Evolutionary conservation across 768 basidiomycete genomes (phyloP), one percentile per base, ranked within the genome.

Genomic region (Dentipellis sp.): DNA sequence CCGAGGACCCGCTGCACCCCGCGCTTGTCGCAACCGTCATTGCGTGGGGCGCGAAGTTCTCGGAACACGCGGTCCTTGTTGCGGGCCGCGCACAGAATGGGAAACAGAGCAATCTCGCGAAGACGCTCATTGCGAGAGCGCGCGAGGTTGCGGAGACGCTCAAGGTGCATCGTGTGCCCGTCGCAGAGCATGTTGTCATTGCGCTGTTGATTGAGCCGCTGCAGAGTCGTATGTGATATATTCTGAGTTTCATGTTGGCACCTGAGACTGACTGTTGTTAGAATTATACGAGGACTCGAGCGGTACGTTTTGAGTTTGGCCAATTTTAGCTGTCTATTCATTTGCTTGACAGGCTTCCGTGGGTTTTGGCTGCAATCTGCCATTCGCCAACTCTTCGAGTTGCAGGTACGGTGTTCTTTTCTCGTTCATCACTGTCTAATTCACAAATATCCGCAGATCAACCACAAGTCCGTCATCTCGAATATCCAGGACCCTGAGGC

Each of bases 31-130:
- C 94, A 6, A 86, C 88, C 1, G 86, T 94, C 9, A 74, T 97
- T 53, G 90, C 92, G 0, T 94, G 89, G 87, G 94, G 94, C 29
- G 85, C 90, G 38, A 92, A 93, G 63, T 95, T 95, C 68, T 93
- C 91, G 3, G 94, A 97, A 64, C 91, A 95, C 66, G 85, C 88
- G 0, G 71, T 93, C 58, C 81, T 97, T 49, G 77, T 84, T 19
- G 81, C 83, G 36, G 94, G 95, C 72, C 79, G 92, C 45, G 74
- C 79, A 52, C 81, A 82, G 57, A 82, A 81, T 50, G 73, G 77
- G 47, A 82, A 82, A 6, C 86, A 91, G 65, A 92, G 92, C 68
- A 68, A 82, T 38, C 72, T 97, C 7, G 88, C 90, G 3, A 88
- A 83, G 69, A 73, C 85, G 1, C 71, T 95, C 36, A 83, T 93